A percentile compares a stretch with the other conserved stretches of the same genome.
Evolutionary conservation across 2,329 filamentous ascomycete genomes (phyloP).

Genomic region (Raffaelea arxii): DNA sequence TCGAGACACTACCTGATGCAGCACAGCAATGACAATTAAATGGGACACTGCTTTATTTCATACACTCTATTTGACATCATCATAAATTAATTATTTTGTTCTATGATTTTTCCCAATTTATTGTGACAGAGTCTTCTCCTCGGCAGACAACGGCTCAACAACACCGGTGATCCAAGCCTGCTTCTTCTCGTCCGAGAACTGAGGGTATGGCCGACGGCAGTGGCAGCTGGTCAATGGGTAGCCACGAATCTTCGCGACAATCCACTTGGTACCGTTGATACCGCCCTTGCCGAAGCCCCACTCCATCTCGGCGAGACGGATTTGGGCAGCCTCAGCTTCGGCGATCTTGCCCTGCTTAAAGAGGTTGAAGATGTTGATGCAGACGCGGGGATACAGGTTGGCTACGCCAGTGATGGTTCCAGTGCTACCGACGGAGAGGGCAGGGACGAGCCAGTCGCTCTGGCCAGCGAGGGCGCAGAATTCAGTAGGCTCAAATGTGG

Average conservation of each 20-base stretch:
- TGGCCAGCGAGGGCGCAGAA: constrained; percentile 64
- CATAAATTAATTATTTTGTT: too few relatives aligned
- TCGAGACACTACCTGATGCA: too few relatives aligned
- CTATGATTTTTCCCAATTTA: too few relatives aligned
- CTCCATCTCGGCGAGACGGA: constrained; percentile 41
- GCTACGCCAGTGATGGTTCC: constrained; percentile 51
- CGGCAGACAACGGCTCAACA: constrained; percentile 2
- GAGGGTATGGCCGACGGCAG: constrained; percentile 44
- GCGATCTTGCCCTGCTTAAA: constrained; percentile 34
- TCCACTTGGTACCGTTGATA: constrained; percentile 52
- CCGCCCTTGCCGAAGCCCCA: constrained; percentile 47
- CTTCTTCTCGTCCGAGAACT: constrained; percentile 34
- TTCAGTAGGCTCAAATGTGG: constrained; percentile 33
- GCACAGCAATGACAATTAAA: too few relatives aligned
- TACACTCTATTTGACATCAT: too few relatives aligned
- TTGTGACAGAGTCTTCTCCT: constrained; percentile 2
- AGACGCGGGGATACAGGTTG: constrained; percentile 47
- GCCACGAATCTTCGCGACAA: constrained; percentile 43
- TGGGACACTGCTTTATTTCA: too few relatives aligned
- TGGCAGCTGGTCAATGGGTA: constrained; percentile 41
- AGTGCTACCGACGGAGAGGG: constrained; percentile 43
- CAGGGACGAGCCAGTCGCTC: constrained; percentile 57
- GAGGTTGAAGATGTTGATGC: constrained; percentile 38
- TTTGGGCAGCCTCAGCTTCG: constrained; percentile 39
- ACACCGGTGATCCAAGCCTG: constrained; percentile 27